Base-by-base conservation (phyloP, 2,329 filamentous ascomycete species). In the Xylariaceae sp. region DNA sequence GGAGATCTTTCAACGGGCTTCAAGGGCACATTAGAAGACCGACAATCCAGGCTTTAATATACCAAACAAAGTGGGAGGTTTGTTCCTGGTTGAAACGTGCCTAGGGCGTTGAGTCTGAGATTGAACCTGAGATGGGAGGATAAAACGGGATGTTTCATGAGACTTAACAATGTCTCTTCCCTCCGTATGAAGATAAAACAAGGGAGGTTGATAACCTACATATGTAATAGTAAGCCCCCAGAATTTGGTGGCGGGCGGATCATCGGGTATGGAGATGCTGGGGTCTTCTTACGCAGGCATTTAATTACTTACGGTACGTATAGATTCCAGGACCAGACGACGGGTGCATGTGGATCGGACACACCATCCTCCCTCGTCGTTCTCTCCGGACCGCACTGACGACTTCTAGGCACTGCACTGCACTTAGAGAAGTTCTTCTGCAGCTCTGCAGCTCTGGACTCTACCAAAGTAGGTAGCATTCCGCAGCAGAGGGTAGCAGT, bases 261-360 rank as follows among this genome's bases (percentile, higher is more conserved):
- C 30, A 54, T 15, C 49, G 35, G 45, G 30, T 18, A 51, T 48
- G 34, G 35, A 34, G 15, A 53, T 51, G 39, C 41, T 55, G 55
- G 53, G 57, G 58, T 49, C 34, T 44, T 47, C 54, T 51, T 51
- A 15, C 18, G 18, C 49, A 51, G 49, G 49, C 35, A 9, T 30
- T 11, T 35, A 35, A 10, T 11, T 11, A 51, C 5, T 11, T 11
- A 51, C 5, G 11, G 23, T 35, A 34, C 18, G 49, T 35, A 51
- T 30, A 45, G 41, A 45, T 45, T 45, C 10, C 41, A 49, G 39
- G 57, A 9, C 37, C 37, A 39, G 37, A 39, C 59, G 55, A 59
- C 61, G 60, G 61, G 57, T 55, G 61, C 59, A 59, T 61, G 59
- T 57, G 37, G 57, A 55, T 63, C 58, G 57, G 60, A 61, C 57